phyloP scores from a whole-genome alignment of 2,329 filamentous ascomycete genomes.

The Verticillium zaregamsianum region DNA sequence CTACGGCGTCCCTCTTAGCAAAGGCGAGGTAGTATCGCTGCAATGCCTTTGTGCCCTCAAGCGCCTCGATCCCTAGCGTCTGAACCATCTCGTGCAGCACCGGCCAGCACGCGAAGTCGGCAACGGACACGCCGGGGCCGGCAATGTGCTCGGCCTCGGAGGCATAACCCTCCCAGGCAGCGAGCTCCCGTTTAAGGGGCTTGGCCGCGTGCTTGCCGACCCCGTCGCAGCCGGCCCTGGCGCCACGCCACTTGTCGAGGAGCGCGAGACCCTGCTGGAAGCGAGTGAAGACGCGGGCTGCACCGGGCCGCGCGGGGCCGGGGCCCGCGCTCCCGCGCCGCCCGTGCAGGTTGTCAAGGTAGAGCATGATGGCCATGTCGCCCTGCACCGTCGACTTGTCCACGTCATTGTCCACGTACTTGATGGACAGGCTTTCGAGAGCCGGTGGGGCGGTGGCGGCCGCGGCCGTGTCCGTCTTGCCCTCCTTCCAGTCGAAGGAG shows the following conservation, averaged over 20 bases:
- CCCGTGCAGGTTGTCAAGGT: conserved; percentile 54
- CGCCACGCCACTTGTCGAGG: conserved; percentile 27
- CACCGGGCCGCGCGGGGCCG: conserved; percentile 18
- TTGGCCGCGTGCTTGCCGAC: conserved; percentile 12
- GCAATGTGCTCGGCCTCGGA: conserved; percentile 40
- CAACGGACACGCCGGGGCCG: conserved; percentile 34
- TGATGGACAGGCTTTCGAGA: conserved; percentile 29
- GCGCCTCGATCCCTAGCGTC: conserved; percentile 23
- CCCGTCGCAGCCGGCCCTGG: background rate
- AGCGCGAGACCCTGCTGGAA: conserved; percentile 39
- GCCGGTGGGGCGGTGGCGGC: conserved; percentile 10
- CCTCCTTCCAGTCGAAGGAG: conserved; percentile 21
- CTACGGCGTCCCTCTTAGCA: conserved; percentile 14
- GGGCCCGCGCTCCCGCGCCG: conserved; percentile 18
- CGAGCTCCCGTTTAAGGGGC: conserved; percentile 27
- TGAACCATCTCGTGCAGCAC: conserved; percentile 42
- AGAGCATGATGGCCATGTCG: conserved; percentile 50
- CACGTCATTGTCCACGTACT: conserved; percentile 52
- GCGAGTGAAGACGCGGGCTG: conserved; percentile 32
- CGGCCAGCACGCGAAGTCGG: conserved; percentile 56
- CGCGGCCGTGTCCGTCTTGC: background rate
- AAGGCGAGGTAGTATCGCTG: conserved; percentile 32
- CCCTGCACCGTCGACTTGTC: conserved; percentile 43
- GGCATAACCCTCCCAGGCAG: conserved; percentile 34
- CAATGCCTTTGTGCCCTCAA: conserved; percentile 26